A percentile compares a stretch with the other conserved stretches of the same genome.
Conservation (phyloP, 768 basidiomycete genomes). For the Nidularia sp. region DNA sequence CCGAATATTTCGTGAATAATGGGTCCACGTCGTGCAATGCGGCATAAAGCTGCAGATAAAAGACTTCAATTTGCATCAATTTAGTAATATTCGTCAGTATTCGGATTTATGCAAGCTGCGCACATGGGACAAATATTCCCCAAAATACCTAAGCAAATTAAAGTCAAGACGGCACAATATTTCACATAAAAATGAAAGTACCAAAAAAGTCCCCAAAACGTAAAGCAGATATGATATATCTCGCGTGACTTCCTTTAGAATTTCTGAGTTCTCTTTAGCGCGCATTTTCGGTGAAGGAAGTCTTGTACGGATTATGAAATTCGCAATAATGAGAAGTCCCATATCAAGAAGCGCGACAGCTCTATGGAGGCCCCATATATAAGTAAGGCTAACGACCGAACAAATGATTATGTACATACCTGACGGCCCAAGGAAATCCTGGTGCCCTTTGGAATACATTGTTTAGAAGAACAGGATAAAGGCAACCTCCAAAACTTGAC, state of each 20-base stretch:
- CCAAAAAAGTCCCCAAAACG: slow-evolving; percentile 34
- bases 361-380: slow-evolving; percentile 13
- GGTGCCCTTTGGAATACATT: slow-evolving; percentile 31
- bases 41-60: slow-evolving; percentile 49
- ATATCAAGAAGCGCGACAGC: slow-evolving; percentile 43
- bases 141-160: slow-evolving; percentile 32
- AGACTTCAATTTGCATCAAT: slow-evolving; percentile 24
- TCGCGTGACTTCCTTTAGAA: slow-evolving; percentile 27
- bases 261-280: slow-evolving; percentile 11
- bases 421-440: slow-evolving; percentile 39
- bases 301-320: slow-evolving; percentile 38
- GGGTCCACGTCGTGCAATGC: slow-evolving; percentile 32
- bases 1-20: slow-evolving; percentile 39
- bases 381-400: slow-evolving; percentile 13
- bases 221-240: slow-evolving; percentile 40
- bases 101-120: slow-evolving; percentile 6
- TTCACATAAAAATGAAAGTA: slow-evolving; percentile 4
- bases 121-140: slow-evolving; percentile 50
- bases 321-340: slow-evolving; percentile 37
- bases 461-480: slow-evolving; percentile 51
- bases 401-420: slow-evolving; percentile 23
- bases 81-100: background rate
- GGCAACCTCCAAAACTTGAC: slow-evolving; percentile 43
- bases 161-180: background rate
- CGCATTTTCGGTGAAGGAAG: slow-evolving; percentile 22